These are phyloP conservation scores for Ogataea degrootiae DNA, from an alignment of 805 yeast species.

Conservation along the genomic window DNA sequence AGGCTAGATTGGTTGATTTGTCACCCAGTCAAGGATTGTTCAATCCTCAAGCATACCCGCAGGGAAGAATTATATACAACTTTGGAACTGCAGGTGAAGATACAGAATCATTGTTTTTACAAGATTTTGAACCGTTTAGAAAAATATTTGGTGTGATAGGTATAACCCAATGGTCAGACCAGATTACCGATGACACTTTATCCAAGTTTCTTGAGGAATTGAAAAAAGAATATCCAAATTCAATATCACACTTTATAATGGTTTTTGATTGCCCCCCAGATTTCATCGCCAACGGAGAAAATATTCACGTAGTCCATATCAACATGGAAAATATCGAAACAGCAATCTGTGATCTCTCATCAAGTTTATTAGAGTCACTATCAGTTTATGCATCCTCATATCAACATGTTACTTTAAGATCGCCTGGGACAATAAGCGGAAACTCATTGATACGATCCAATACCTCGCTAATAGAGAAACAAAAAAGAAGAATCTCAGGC, in stretches of 20 bases:
- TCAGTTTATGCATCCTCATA: slow-evolving; percentile 69
- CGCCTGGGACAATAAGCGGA: slow-evolving; percentile 56
- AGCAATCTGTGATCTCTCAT: slow-evolving; percentile 66
- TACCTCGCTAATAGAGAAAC: slow-evolving; percentile 16
- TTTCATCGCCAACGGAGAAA: slow-evolving; percentile 2
- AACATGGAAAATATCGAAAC: slow-evolving; percentile 44
- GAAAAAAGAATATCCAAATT: slow-evolving; percentile 41
- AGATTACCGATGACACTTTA: slow-evolving; percentile 21
- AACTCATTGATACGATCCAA: slow-evolving; percentile 3
- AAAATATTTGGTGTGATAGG: slow-evolving; percentile 64
- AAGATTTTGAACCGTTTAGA: slow-evolving; percentile 87
- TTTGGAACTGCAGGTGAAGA: slow-evolving; percentile 48
- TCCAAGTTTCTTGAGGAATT: slow-evolving; percentile 35
- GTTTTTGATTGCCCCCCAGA: slow-evolving; percentile 46
- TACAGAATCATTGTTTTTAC: slow-evolving; percentile 50
- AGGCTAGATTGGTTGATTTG: slow-evolving; percentile 71
- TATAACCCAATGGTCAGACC: slow-evolving; percentile 30
- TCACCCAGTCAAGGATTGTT: slow-evolving; percentile 62
- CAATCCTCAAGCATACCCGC: slow-evolving; percentile 82
- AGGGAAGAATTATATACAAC: slow-evolving; percentile 65
- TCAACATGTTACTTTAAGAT: slow-evolving; percentile 73
- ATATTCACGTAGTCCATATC: slow-evolving; percentile 15
- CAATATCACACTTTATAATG: slow-evolving; percentile 50
- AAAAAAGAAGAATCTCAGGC: slow-evolving; percentile 24
- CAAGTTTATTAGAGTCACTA: slow-evolving; percentile 56